Conservation (phyloP, 1,284 basidiomycete species). For the Apiotrichum akiyoshidainum region DNA sequence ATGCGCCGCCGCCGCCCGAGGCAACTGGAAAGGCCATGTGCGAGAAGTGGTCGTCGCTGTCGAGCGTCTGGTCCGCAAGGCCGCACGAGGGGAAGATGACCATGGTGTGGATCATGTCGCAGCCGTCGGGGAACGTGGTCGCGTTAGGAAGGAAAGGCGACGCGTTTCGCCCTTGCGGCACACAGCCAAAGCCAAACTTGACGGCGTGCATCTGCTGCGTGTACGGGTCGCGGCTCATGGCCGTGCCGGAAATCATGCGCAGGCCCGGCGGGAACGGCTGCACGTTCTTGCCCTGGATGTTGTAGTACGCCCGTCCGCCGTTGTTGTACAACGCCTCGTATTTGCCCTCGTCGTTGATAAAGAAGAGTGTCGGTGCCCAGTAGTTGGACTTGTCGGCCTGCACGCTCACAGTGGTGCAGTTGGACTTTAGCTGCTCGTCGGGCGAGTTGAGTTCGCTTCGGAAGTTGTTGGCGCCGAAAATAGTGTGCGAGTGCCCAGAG, state of each 20-base stretch:
- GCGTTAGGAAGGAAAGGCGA: no score
- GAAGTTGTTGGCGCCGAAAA: conserved; percentile 45
- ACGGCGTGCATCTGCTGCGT: not conserved
- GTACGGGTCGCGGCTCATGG: not conserved
- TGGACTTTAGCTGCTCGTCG: conserved; percentile 21
- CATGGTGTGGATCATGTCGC: not conserved
- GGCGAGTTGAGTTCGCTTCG: conserved; percentile 27
- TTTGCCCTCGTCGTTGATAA: conserved; percentile 36
- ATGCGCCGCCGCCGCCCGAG: conserved; percentile 10
- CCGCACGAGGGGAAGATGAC: conserved; percentile 4
- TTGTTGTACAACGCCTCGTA: conserved; percentile 33
- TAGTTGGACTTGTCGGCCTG: conserved; percentile 46
- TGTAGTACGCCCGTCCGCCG: conserved; percentile 44
- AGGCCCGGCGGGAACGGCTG: conserved; percentile 1
- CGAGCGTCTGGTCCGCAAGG: conserved; percentile 6
- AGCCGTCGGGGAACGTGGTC: not conserved
- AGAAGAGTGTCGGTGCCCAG: conserved; percentile 50
- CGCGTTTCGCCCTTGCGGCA: no score
- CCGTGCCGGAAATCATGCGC: conserved; percentile 1
- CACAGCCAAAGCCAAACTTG: not conserved
- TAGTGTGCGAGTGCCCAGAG: conserved; percentile 45
- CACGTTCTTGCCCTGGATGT: conserved; percentile 9
- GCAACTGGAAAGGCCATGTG: conserved; percentile 3
- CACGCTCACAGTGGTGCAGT: conserved; percentile 28
- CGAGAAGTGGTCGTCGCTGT: not conserved